Evolutionary conservation across 2,329 filamentous ascomycete genomes (phyloP).

Genomic region (Chrysosporium keratinophilum): DNA sequence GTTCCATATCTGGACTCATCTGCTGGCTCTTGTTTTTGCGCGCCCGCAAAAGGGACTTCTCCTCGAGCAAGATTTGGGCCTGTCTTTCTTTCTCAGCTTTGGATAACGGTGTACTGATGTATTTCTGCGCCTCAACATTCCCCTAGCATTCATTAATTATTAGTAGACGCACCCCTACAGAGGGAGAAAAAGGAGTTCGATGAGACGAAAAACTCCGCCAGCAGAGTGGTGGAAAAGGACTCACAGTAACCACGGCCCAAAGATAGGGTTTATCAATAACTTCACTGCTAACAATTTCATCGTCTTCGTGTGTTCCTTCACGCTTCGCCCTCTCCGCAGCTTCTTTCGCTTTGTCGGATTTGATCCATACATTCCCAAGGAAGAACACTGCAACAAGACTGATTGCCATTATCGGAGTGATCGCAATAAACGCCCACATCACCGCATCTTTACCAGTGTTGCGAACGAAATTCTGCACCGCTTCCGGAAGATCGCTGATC

Average conservation of each 20-base stretch:
- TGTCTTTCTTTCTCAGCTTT: constrained; percentile 17
- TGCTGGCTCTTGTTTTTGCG: neutral
- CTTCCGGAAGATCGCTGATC: constrained; percentile 28
- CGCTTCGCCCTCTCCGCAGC: constrained; percentile 12
- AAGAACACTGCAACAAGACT: constrained; percentile 37
- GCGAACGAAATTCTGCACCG: constrained; percentile 31
- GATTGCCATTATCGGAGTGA: constrained; percentile 49
- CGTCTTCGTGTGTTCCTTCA: constrained; percentile 6
- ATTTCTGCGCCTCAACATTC: constrained; percentile 21
- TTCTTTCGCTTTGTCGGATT: constrained; percentile 21
- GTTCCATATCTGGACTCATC: constrained; percentile 2
- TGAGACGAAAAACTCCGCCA: neutral
- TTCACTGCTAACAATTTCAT: constrained; percentile 20
- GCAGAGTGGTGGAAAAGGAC: constrained; percentile 4
- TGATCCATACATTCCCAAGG: constrained; percentile 46
- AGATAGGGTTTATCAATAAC: constrained; percentile 26
- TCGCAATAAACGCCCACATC: constrained; percentile 55
- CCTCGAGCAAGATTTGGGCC: constrained; percentile 14
- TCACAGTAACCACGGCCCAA: constrained; percentile 25
- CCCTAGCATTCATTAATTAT: constrained; percentile 16
- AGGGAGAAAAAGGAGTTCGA: no score
- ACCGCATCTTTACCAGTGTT: constrained; percentile 46
- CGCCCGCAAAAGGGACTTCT: constrained; percentile 11
- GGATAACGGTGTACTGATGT: constrained; percentile 19
- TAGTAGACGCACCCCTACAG: neutral